Evolutionary conservation across 768 basidiomycete species (phyloP), one percentile per base, ranked within the genome.

Genomic region (Auricularia heimuer): DNA sequence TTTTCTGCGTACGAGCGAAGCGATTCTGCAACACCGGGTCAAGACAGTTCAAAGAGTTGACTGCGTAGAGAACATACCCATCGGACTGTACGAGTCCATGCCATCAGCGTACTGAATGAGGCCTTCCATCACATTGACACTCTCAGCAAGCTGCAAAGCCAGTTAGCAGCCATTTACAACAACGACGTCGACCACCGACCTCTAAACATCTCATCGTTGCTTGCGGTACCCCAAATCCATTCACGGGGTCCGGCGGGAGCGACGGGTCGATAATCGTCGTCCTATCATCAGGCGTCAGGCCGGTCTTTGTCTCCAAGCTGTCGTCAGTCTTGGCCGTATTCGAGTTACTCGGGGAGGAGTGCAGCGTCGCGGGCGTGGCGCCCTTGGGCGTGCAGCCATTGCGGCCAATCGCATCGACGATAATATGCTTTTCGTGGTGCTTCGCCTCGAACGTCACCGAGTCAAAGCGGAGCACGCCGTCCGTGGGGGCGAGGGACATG

Each of bases 161-260:
- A 65, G 56, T 37, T 7, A 42, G 12, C 39, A 14, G 39, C 7
- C 39, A 42, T 14, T 42, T 8, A 42, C 39, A 14, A 42, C 8
- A 7, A 42, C 8, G 8, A 42, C 12, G 39, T 29, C 29, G 29
- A 29, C 29, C 39, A 42, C 81, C 64, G 65, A 88, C 88, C 82
- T 93, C 91, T 42, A 93, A 77, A 81, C 90, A 92, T 63, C 91
- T 81, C 92, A 92, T 92, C 18, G 91, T 91, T 2, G 89, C 90
- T 71, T 92, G 90, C 4, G 91, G 90, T 63, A 93, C 90, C 3
- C 91, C 91, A 75, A 92, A 93, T 24, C 88, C 89, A 70, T 92
- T 92, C 62, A 93, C 89, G 8, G 91, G 91, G 70, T 92, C 90
- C 3, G 85, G 83, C 12, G 92, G 91, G 68, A 92, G 83, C n/a